Evolutionary conservation across 2,329 filamentous ascomycete species (phyloP).

Genomic region (Aspergillus cejpii): DNA sequence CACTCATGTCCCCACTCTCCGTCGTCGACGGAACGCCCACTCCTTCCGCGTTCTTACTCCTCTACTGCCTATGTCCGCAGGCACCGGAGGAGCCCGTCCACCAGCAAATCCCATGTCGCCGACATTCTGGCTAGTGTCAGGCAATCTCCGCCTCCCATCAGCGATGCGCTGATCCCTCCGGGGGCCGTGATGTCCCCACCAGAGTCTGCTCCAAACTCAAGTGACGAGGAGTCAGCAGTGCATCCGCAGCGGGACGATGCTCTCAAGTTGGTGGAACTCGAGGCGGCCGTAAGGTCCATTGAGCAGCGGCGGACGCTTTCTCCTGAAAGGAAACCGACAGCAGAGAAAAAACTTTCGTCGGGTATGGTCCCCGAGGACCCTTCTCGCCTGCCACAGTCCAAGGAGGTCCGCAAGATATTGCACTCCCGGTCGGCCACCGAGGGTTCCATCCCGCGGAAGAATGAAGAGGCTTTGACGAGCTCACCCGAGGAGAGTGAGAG

Average conservation of each 20-base stretch:
- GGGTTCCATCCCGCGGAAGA: constrained; percentile 44
- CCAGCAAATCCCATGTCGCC: constrained; percentile 30
- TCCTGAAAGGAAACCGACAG: constrained; percentile 21
- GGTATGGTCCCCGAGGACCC: constrained; percentile 28
- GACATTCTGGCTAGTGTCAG: constrained; percentile 58
- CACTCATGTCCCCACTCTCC: constrained; percentile 19
- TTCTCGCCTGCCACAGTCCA: constrained; percentile 42
- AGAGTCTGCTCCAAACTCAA: constrained; percentile 72
- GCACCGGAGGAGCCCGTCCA: constrained; percentile 54
- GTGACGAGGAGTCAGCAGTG: constrained; percentile 60
- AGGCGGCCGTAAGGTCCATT: constrained; percentile 76
- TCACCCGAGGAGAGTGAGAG: constrained; percentile 45
- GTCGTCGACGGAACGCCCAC: constrained; percentile 32
- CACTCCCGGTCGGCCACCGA: constrained; percentile 57
- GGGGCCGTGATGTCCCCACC: constrained; percentile 87
- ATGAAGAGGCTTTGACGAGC: constrained; percentile 39
- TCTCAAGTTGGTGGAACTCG: constrained; percentile 57
- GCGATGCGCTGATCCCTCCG: constrained; percentile 67
- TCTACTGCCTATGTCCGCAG: constrained; percentile 57
- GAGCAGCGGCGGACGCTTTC: constrained; percentile 40
- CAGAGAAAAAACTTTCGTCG: constrained; percentile 18
- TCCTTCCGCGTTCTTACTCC: constrained; percentile 50
- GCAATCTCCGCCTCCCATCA: constrained; percentile 77
- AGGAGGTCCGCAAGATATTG: constrained; percentile 54
- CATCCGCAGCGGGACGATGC: constrained; percentile 41